Base-by-base conservation (phyloP, 768 basidiomycete species). In the Boletus sp. region DNA sequence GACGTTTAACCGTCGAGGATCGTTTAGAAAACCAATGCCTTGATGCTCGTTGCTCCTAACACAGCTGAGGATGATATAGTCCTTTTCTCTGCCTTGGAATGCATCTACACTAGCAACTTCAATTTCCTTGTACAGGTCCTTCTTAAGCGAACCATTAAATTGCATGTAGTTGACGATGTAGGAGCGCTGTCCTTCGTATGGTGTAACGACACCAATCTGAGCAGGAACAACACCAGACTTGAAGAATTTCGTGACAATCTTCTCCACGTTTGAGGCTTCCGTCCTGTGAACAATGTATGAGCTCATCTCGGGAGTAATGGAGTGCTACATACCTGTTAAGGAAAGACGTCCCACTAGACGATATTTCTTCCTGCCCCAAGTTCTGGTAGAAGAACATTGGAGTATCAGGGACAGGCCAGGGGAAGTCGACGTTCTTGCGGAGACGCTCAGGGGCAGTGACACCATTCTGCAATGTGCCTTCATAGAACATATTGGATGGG, bases 321-420 rank as follows among this genome's bases (percentile, higher is more conserved):
- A 49, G 29, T 51, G 51, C 2, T 3, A 49, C 50, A 42, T 50
- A 85, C 89, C 91, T 84, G 73, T 99, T 98, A 61, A 99, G 79
- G 82, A 98, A 99, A 13, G 95, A 98, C 1, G 97, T 99, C 50
- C 97, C 97, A 66, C 93, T 96, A 53, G 92, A 94, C 13, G 95
- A 98, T 53, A 99, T 99, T 69, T 99, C 97, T 67, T 99, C 97
- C 64, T 98, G 96, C 0, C 97, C 97, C 46, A 99, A 73, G 66
- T 99, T 99, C 80, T 98, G 96, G 74, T 99, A 98, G 77, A 98
- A 99, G 78, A 98, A 98, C 96, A 99, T 98, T 15, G 97, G 97
- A 1, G 93, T 96, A 64, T 96, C 93, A 15, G 90, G 88, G 38
- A 90, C 84, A 7, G 97, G 97, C 97, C 97, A 98, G 0, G 97